Percentiles rank a stretch among this genome's conserved stretches.
Evolutionary conservation across 495 filamentous ascomycete genomes (phyloP).

Genomic region (Penicillium argentinense): DNA sequence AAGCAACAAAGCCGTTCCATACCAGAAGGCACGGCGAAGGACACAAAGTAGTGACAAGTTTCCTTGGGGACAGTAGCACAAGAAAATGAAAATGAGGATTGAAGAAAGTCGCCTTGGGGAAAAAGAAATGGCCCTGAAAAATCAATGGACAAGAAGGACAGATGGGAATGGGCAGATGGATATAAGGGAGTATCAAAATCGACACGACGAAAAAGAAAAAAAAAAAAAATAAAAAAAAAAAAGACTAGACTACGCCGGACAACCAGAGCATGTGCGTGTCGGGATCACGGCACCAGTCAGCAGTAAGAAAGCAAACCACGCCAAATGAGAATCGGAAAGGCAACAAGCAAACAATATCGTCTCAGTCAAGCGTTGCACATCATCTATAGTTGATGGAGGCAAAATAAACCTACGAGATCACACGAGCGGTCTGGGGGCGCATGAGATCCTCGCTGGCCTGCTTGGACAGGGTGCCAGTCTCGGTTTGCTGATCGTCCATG

Average conservation of each 20-base stretch:
- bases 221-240: conserved; percentile 21
- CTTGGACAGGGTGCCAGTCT: conserved; percentile 44
- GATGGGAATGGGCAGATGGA: conserved; percentile 20
- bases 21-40: conserved; percentile 31
- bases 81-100: conserved; percentile 18
- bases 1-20: conserved; percentile 20
- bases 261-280: conserved; percentile 19
- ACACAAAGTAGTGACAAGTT: conserved; percentile 19
- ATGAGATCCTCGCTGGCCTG: conserved; percentile 48
- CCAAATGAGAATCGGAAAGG: conserved; percentile 25
- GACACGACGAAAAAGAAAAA: conserved; percentile 33
- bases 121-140: conserved; percentile 12
- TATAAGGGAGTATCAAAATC: conserved; percentile 38
- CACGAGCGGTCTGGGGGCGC: conserved; percentile 31
- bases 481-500: conserved; percentile 44
- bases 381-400: conserved; percentile 24
- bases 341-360: conserved; percentile 37
- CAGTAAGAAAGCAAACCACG: conserved; percentile 22
- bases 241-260: conserved; percentile 26
- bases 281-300: conserved; percentile 24
- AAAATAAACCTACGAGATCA: conserved; percentile 34
- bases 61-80: conserved; percentile 17
- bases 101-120: conserved; percentile 4
- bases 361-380: conserved; percentile 40
- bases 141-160: conserved; percentile 23